These are phyloP conservation scores for Solanum chaucha DNA, from an alignment of 257 asterid species.

Conservation along the genomic window DNA sequence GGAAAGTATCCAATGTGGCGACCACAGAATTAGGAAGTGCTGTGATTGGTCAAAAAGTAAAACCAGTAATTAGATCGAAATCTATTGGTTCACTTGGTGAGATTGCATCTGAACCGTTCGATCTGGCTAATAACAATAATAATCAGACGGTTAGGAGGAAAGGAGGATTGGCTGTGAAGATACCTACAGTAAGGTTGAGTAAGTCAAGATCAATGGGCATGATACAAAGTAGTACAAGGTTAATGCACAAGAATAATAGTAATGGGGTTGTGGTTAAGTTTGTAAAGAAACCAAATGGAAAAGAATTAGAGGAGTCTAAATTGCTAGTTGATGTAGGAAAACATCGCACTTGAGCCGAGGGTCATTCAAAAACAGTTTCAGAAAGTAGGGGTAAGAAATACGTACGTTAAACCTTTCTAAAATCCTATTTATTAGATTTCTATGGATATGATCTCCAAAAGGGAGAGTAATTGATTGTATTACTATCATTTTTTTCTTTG, in stretches of 20 bases:
- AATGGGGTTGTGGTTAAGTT: constrained; percentile 6
- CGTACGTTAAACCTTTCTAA: no score
- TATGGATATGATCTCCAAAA: background rate
- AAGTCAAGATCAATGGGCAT: constrained; percentile 71
- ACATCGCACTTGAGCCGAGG: rapidly evolving
- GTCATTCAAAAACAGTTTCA: background rate
- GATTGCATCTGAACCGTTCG: constrained; percentile 30
- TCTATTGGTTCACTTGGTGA: constrained; percentile 55
- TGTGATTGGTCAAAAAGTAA: constrained; percentile 11
- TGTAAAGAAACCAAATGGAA: constrained; percentile 9
- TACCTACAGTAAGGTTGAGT: constrained; percentile 37
- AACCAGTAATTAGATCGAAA: constrained; percentile 32
- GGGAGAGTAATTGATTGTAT: background rate
- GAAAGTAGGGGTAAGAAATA: rapidly evolving
- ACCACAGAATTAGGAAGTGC: constrained; percentile 2
- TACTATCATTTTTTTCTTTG: background rate
- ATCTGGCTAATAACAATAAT: background rate
- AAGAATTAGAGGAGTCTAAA: constrained; percentile 37
- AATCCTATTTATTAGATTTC: background rate
- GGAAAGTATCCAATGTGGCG: constrained; percentile 48
- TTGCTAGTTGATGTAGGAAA: constrained; percentile 23
- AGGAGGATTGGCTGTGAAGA: constrained; percentile 41
- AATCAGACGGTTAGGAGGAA: constrained; percentile 10
- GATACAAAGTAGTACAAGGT: constrained; percentile 27
- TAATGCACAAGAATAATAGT: constrained; percentile 1